Evolutionary conservation across 2,329 filamentous ascomycete species (phyloP).

Genomic region (Xylariaceae sp.): DNA sequence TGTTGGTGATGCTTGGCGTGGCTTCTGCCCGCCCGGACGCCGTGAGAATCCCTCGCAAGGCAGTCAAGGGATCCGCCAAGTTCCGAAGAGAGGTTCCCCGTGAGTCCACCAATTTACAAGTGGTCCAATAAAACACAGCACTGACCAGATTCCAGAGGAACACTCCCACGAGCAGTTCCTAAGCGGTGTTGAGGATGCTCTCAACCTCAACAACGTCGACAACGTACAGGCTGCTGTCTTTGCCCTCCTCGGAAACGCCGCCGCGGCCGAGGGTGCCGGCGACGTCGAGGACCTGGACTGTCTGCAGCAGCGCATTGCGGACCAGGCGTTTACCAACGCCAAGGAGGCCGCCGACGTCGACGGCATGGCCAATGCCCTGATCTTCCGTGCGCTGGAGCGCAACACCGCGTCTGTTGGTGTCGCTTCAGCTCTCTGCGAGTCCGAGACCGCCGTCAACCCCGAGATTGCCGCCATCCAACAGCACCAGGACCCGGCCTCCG

Average conservation of each 20-base stretch:
- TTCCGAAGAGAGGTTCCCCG: constrained; percentile 29
- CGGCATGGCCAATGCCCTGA: constrained; percentile 50
- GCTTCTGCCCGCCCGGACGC: constrained; percentile 28
- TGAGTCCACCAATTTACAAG: constrained; percentile 11
- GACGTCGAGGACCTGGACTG: constrained; percentile 38
- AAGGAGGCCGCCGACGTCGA: constrained; percentile 47
- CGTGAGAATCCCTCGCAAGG: constrained; percentile 15
- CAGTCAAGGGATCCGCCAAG: constrained; percentile 18
- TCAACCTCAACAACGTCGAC: constrained; percentile 29
- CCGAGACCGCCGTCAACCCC: constrained; percentile 54
- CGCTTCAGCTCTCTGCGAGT: constrained; percentile 51
- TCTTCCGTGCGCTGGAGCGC: constrained; percentile 55
- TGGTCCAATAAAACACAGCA: not conserved
- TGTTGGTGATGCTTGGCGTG: constrained; percentile 26
- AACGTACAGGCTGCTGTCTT: constrained; percentile 28
- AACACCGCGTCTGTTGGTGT: constrained; percentile 56
- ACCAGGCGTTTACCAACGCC: constrained; percentile 57
- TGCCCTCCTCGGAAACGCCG: constrained; percentile 38
- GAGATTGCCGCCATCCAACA: constrained; percentile 61
- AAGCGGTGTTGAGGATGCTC: constrained; percentile 20
- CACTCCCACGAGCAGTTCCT: constrained; percentile 30
- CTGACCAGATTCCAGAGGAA: constrained; percentile 20
- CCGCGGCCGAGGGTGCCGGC: constrained; percentile 41
- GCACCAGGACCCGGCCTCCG: constrained; percentile 64
- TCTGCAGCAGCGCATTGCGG: constrained; percentile 45